Evolutionary conservation across 805 yeast genomes (phyloP), one percentile per base, ranked within the genome.

Genomic region (Ogataea saltuana): DNA sequence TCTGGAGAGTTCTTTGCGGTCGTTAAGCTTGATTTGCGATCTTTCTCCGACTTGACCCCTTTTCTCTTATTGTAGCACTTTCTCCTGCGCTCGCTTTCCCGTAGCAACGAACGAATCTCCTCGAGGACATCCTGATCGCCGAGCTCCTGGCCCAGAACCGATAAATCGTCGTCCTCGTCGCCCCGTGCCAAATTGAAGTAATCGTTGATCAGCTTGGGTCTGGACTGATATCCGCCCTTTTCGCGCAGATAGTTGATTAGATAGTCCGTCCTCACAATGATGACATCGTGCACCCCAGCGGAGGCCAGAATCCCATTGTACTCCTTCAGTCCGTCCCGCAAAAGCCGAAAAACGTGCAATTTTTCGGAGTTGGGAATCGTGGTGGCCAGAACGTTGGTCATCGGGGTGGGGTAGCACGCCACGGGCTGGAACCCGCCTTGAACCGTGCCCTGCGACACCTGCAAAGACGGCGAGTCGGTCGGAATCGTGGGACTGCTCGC

Each of bases 61-160:
- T 48, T 59, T 36, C 51, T 46, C 41, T 55, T 62, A 35, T 54
- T 59, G 41, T 58, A 61, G 9, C 50, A 38, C 40, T 60, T 62
- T 10, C 67, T 48, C 37, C 53, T 44, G 21, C 58, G 54, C 12
- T 55, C 58, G 29, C 59, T 53, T 31, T 59, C 64, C 7, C 44
- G 36, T 9, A 62, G 36, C 12, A 60, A 37, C 12, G 41, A 39
- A 27, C 56, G 51, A 9, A 62, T 53, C 7, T 55, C 54, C 18
- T 38, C 41, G 4, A 53, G 21, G 3, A 59, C 19, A 11, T 16
- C 18, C 15, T 39, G 18, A 17, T 53, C 54, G 12, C 53, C 52
- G 3, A 54, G 16, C 18, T 54, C 50, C 3, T 36, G 33, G 5
- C 46, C 32, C 4, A 57, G 13, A 6, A 37, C 35, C 18, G 40